Conservation (phyloP, 768 basidiomycete species). For the Strobilomyces confusus region DNA sequence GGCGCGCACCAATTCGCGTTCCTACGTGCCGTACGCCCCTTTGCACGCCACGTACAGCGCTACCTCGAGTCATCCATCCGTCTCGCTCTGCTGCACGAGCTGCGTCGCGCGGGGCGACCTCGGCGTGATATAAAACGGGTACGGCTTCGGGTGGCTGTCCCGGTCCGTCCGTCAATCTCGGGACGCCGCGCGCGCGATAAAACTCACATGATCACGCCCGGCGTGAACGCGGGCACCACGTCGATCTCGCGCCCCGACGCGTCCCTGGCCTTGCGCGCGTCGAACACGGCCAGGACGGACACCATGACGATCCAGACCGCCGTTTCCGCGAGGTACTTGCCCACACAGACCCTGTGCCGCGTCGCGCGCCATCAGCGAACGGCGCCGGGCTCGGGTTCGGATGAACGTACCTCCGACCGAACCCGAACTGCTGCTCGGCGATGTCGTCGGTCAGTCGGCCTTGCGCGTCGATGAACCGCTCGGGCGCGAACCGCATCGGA, state of each 20-base stretch:
- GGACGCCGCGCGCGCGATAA: too few relatives aligned
- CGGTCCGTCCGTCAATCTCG: too few relatives aligned
- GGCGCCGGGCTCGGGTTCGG: too few relatives aligned
- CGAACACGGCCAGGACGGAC: conserved; percentile 25
- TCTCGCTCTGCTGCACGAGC: conserved; percentile 14
- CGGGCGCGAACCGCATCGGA: conserved; percentile 20
- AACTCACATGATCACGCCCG: conserved; percentile 26
- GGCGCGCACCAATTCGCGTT: neutral
- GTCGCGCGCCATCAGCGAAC: too few relatives aligned
- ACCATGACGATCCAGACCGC: conserved; percentile 27
- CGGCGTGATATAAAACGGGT: conserved; percentile 18
- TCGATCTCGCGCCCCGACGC: conserved; percentile 28
- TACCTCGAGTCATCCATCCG: conserved; percentile 2
- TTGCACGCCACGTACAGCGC: too few relatives aligned
- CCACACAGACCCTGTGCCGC: conserved; percentile 25
- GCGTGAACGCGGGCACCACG: conserved; percentile 22
- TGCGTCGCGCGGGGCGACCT: conserved; percentile 9
- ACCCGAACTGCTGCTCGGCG: conserved; percentile 19
- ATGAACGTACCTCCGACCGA: conserved; percentile 22
- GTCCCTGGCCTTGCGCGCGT: conserved; percentile 30
- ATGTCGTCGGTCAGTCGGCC: conserved; percentile 19
- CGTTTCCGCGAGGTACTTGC: conserved; percentile 24
- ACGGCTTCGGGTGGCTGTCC: conserved; percentile 17
- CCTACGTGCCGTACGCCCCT: neutral
- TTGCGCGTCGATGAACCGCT: conserved; percentile 14